Evolutionary conservation across 257 asterid species (phyloP).

Genomic region (Solanum pennellii): DNA sequence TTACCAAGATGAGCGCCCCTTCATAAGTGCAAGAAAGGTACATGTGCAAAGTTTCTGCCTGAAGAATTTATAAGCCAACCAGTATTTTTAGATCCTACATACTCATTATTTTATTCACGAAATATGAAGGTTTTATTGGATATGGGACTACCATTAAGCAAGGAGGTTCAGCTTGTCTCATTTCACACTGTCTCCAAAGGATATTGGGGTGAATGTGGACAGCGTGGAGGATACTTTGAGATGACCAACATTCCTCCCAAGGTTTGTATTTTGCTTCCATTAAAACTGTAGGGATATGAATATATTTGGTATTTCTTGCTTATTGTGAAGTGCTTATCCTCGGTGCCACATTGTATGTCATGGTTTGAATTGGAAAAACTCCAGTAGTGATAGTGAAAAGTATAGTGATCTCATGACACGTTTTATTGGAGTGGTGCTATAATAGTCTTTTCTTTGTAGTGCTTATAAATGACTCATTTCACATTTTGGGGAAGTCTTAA

Average conservation of each 20-base stretch:
- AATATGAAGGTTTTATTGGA: constrained; percentile 65
- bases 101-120: not conserved
- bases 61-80: not conserved
- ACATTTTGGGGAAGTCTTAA: not conserved
- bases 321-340: not conserved
- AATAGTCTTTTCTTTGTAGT: not conserved
- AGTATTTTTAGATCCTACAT: not conserved
- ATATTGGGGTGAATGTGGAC: constrained; percentile 97
- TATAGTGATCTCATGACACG: not conserved
- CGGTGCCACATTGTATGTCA: not conserved
- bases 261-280: constrained; percentile 30
- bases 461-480: not conserved
- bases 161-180: constrained; percentile 76
- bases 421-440: not conserved
- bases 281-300: not conserved
- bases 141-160: constrained; percentile 85
- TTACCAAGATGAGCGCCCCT: constrained; percentile 97
- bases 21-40: constrained; percentile 88
- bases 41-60: not conserved
- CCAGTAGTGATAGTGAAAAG: not conserved
- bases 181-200: constrained; percentile 98
- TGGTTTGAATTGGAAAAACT: not conserved
- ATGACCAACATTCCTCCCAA: constrained; percentile 85
- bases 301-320: not conserved
- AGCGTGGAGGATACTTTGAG: constrained; percentile 98